These are phyloP conservation scores for Tetrahymena malaccensis DNA, from an alignment of 73 alveolate genomes.

Conservation along the genomic window DNA sequence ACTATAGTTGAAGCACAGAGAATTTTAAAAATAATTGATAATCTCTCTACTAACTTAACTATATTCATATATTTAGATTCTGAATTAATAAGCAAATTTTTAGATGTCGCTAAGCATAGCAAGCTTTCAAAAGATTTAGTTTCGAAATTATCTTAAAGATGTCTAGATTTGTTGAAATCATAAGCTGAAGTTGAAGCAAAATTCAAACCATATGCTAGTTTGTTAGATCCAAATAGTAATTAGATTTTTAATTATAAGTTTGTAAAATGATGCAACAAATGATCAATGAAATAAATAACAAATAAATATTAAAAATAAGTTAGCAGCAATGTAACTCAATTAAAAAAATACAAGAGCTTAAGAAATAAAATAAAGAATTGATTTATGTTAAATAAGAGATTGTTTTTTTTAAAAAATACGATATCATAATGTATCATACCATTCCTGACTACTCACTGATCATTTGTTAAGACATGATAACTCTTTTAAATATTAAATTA, in stretches of 20 bases:
- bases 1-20: conserved; percentile 44
- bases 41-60: conserved; percentile 5
- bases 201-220: conserved; percentile 29
- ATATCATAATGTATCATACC: too few species aligned
- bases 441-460: too few species aligned
- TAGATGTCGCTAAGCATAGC: neutral
- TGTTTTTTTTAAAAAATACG: too few species aligned
- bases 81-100: conserved; percentile 24
- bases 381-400: too few species aligned
- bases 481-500: too few species aligned
- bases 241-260: neutral
- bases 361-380: too few species aligned
- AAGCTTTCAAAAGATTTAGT: conserved; percentile 30
- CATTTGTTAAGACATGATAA: too few species aligned
- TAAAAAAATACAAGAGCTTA: too few species aligned
- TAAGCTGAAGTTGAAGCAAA: conserved; percentile 37
- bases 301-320: too few species aligned
- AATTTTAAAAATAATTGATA: conserved; percentile 23
- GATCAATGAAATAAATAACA: too few species aligned
- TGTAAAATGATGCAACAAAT: neutral
- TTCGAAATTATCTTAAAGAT: conserved; percentile 9
- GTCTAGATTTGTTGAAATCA: neutral
- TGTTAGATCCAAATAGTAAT: neutral
- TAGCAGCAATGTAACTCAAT: too few species aligned
- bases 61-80: conserved; percentile 18